Base-by-base conservation (phyloP, 148 eudicot species). In the Mesembryanthemum crystallinum region DNA sequence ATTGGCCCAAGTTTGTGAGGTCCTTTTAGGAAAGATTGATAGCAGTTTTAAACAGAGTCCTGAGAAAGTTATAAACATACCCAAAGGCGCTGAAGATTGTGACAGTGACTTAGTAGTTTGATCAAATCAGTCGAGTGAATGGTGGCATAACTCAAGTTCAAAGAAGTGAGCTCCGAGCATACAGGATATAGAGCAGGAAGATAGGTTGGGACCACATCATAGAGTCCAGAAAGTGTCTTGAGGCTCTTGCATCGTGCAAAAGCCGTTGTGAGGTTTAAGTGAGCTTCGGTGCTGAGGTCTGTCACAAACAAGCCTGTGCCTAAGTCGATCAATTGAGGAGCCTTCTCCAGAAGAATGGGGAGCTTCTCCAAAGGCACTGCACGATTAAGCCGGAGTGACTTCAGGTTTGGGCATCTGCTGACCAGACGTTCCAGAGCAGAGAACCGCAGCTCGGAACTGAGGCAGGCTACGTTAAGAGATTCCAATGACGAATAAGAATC, bases 71-170 rank as follows among this genome's bases (percentile, higher is more conserved):
- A 25, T 29, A 69, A 29, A 80, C 88, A 37, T 91, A 95, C 99
- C 98, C 91, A 91, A 35, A 95, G 86, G 23, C 94, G 89, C 82
- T 88, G 91, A 76, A 95, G 79, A 70, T 81, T 92, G 23, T 73
- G 89, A 76, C 99, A 95, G 75, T 78, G 86, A 58, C 85, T 81
- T 47, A 95, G 85, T 52, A 95, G 82, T 78, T 89, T 90, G 75
- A 75, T 73, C 28, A 95, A 87, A 79, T 92, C 98, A 77, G 98
- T 89, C 69, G 90, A 86, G 74, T 81, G 92, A 65, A 87, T 84
- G 23, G 89, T 79, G 10, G 99, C 98, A 77, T 89, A 92, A 73
- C 98, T 95, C 62, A 95, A 79, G 79, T 95, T 95, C 77, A 95
- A 82, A 68, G 88, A 89, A 45, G 99, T 95, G 33, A 95, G 87